Evolutionary conservation across 441 rosid species (phyloP), one percentile per base, ranked within the genome.

Genomic region (Theobroma grandiflorum): DNA sequence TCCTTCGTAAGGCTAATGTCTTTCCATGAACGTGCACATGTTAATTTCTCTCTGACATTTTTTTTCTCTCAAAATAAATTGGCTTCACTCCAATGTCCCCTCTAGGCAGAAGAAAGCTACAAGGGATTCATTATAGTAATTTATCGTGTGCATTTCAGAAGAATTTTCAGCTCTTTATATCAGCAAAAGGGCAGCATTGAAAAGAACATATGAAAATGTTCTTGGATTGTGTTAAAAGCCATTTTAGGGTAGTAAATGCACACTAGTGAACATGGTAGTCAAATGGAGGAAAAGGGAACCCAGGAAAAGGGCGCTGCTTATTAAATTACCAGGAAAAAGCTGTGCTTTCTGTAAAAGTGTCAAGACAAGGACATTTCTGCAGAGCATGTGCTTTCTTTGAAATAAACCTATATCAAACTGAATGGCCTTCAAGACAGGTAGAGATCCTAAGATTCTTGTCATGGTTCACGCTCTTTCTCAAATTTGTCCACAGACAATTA

Each of bases 1-100:
- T 31, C 11, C 65, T 78, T 61, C 68, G 0, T 75, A 62, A 66
- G 76, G 71, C 49, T 59, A 66, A 67, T 82, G 84, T 74, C 71
- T 67, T 66, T 74, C 66, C 79, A 42, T 79, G 68, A 80, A 78
- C 82, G 77, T 82, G 79, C 15, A 53, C 47, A 6, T 63, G 66
- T 63, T 76, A 33, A 4, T 70, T 61, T 71, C 10, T 9, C n/a
- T 45, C 8, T 50, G 26, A 2, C 74, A 22, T 65, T 42, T 47
- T 40, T 64, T 5, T 67, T 63, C 31, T 11, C 31, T 26, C 31
- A 26, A 50, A 50, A 50, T 50, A 50, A 50, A 50, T 26, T 26
- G 31, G 31, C 31, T 26, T 26, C 31, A 26, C 31, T 26, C 31
- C 31, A 26, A 26, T 26, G 31, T 26, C 31, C 31, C 31, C 31